These are phyloP conservation scores for Xylaria venustula DNA, from an alignment of 495 filamentous ascomycete species.

Conservation along the genomic window DNA sequence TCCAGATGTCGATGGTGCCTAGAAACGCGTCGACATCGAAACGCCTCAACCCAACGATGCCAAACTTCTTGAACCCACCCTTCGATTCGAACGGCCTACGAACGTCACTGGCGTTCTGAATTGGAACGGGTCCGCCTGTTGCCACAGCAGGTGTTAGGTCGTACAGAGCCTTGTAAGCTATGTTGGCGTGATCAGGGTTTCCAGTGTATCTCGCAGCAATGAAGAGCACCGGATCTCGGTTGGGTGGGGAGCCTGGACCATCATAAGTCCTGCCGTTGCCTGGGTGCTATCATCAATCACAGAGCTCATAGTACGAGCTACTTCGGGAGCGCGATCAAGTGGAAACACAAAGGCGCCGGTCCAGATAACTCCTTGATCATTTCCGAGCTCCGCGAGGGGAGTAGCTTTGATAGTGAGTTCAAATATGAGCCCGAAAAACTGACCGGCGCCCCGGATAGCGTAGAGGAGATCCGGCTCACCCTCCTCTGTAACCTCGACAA, in stretches of 20 bases:
- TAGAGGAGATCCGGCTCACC: constrained; percentile 35
- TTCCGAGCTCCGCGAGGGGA: constrained; percentile 8
- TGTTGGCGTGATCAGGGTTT: no score
- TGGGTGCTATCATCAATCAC: constrained; percentile 20
- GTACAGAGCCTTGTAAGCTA: no score
- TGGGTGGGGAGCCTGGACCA: constrained; percentile 23
- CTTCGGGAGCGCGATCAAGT: constrained; percentile 20
- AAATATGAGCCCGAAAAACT: constrained; percentile 45
- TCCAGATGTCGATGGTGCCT: no score
- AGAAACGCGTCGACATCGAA: no score
- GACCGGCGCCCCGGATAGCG: constrained; percentile 39
- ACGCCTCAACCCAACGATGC: no score
- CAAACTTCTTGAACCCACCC: no score
- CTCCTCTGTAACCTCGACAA: constrained; percentile 21
- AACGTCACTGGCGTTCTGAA: no score
- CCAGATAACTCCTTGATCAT: constrained; percentile 10
- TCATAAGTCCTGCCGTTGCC: constrained; percentile 27
- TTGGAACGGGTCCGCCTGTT: no score
- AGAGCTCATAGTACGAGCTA: constrained; percentile 15
- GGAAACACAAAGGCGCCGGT: constrained; percentile 28
- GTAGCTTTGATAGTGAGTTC: constrained; percentile 23
- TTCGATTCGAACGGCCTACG: no score
- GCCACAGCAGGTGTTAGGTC: no score
- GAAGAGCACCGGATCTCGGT: no score
- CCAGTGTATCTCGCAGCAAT: no score